Evolutionary conservation across 441 rosid species (phyloP).

Genomic region (Omphalea diandra): DNA sequence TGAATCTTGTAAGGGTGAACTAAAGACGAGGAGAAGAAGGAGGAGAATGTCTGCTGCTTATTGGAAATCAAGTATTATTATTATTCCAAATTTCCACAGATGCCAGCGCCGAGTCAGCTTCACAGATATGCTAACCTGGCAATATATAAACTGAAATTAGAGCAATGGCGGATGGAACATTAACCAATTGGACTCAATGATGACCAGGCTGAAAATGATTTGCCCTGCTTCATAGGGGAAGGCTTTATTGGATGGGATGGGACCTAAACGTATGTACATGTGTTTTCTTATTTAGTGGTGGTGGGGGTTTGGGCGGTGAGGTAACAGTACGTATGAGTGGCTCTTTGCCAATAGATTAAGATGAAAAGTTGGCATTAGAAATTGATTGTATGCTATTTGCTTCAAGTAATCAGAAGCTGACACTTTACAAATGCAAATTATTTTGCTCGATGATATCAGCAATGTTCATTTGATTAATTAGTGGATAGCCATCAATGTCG

Average conservation of each 20-base stretch:
- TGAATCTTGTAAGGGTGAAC: background rate
- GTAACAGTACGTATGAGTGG: background rate
- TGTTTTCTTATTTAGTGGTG: conserved; percentile 28
- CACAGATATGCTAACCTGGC: no score
- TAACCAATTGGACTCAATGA: background rate
- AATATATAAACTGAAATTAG: no score
- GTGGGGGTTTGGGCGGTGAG: conserved; percentile 35
- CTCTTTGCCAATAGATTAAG: no score
- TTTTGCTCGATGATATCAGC: background rate
- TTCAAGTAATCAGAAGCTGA: background rate
- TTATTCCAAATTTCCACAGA: no score
- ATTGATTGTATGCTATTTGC: no score
- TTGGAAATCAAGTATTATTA: no score
- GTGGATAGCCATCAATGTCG: background rate
- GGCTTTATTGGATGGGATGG: background rate
- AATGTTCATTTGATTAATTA: conserved; percentile 1
- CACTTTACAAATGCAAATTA: background rate
- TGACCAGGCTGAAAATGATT: conserved; percentile 2
- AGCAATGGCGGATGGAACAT: no score
- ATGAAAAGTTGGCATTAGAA: no score
- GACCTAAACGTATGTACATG: background rate
- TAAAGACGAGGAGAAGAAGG: no score
- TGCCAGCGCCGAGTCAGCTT: no score
- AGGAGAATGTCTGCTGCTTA: conserved; percentile 29
- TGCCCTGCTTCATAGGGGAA: background rate